Conservation (phyloP, 805 yeast genomes). For the Cyberlindnera sargentensis region DNA sequence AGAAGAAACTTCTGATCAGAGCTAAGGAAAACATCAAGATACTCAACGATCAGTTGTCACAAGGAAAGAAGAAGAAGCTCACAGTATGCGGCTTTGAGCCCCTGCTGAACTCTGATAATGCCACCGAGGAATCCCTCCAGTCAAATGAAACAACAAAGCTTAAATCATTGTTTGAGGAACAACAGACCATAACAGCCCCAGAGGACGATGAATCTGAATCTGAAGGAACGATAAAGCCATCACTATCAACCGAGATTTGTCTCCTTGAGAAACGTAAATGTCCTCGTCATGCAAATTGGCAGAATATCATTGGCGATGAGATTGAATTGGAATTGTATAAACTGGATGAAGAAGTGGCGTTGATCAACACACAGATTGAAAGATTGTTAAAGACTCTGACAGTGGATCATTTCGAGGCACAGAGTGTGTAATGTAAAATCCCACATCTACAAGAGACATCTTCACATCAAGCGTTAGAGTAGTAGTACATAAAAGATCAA, state of each 20-base stretch:
- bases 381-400: slow-evolving; percentile 31
- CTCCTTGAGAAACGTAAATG: slow-evolving; percentile 51
- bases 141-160: slow-evolving; percentile 9
- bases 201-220: not conserved
- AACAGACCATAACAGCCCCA: not conserved
- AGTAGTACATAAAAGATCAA: not conserved
- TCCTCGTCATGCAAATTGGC: slow-evolving; percentile 47
- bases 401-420: slow-evolving; percentile 31
- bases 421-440: not conserved
- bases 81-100: slow-evolving; percentile 51
- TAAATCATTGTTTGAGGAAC: slow-evolving; percentile 1
- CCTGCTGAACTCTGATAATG: slow-evolving; percentile 12
- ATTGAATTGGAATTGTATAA: slow-evolving; percentile 29
- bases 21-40: slow-evolving; percentile 21
- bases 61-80: slow-evolving; percentile 27
- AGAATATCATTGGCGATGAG: slow-evolving; percentile 27
- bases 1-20: slow-evolving; percentile 15
- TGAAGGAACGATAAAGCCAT: not conserved
- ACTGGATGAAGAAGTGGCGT: slow-evolving; percentile 14
- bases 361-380: slow-evolving; percentile 23
- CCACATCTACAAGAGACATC: no score
- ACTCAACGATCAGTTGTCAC: slow-evolving; percentile 19
- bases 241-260: slow-evolving; percentile 28
- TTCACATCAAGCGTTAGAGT: no score
- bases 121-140: slow-evolving; percentile 1